phyloP scores from a whole-genome alignment of 257 asterid genomes.

The Lavandula angustifolia region DNA sequence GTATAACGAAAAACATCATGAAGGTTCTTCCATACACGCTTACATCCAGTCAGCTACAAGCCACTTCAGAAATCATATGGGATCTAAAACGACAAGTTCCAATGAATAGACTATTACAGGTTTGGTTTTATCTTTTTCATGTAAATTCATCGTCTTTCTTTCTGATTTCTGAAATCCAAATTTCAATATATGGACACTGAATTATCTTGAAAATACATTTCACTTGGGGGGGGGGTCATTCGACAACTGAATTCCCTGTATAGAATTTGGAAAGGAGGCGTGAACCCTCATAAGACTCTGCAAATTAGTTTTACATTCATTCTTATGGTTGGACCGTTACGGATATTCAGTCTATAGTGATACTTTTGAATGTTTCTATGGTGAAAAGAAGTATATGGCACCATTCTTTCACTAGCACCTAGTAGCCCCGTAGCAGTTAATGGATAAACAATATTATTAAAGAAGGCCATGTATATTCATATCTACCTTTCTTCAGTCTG shows the following conservation, averaged over 20 bases:
- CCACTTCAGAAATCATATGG: slow-evolving; percentile 91
- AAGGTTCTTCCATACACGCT: slow-evolving; percentile 83
- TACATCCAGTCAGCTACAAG: slow-evolving; percentile 78
- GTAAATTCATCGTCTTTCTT: background rate
- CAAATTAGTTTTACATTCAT: background rate
- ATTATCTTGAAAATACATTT: slow-evolving; percentile 10
- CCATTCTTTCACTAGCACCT: background rate
- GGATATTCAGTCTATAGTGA: background rate
- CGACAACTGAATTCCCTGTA: background rate
- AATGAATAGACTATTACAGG: slow-evolving; percentile 95
- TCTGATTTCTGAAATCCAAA: slow-evolving; percentile 13
- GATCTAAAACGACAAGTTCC: slow-evolving; percentile 91
- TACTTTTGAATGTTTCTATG: background rate
- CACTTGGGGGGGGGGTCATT: slow-evolving; percentile 2
- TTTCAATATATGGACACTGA: slow-evolving; percentile 5
- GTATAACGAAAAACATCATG: slow-evolving; percentile 59
- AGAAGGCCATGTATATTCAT: background rate
- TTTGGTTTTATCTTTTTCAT: slow-evolving; percentile 30
- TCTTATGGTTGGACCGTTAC: slow-evolving; percentile 4
- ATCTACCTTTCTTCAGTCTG: background rate
- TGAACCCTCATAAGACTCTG: background rate
- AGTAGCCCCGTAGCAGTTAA: background rate
- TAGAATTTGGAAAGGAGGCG: background rate
- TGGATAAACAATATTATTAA: background rate
- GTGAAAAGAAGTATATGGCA: too few relatives aligned